A percentile compares a stretch with the other conserved stretches of the same genome.
phyloP scores from a whole-genome alignment of 345 rosid genomes.

The Hypericum androsaemum region DNA sequence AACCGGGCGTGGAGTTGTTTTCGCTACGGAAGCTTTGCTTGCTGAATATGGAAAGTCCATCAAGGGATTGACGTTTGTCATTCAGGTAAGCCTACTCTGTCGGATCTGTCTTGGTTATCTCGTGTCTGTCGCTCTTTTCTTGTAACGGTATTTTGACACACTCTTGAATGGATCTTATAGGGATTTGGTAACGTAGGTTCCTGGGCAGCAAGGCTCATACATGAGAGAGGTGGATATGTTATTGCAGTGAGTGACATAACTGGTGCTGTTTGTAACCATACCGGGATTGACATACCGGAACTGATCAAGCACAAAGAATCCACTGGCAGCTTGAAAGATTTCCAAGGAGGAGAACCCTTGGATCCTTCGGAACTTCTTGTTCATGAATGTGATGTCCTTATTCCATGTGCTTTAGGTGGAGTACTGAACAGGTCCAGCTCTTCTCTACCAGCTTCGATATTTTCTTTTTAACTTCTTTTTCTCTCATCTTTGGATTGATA shows the following conservation, averaged over 20 bases:
- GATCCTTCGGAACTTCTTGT: conserved; percentile 50
- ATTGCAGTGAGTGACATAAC: conserved; percentile 88
- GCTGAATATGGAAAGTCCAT: conserved; percentile 76
- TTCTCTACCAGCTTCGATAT: conserved; percentile 4
- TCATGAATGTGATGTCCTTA: conserved; percentile 96
- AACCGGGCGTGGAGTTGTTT: conserved; percentile 91
- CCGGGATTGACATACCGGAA: conserved; percentile 61
- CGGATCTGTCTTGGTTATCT: too few species aligned
- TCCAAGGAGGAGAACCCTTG: conserved; percentile 68
- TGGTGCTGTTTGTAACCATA: conserved; percentile 78
- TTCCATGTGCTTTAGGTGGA: conserved; percentile 95
- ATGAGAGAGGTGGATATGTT: conserved; percentile 87
- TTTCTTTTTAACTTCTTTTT: not conserved
- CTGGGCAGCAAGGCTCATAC: conserved; percentile 82
- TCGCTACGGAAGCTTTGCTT: conserved; percentile 84
- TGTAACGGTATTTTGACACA: not conserved
- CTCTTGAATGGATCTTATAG: conserved; percentile 21
- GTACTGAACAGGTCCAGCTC: conserved; percentile 65
- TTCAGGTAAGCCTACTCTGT: conserved; percentile 52
- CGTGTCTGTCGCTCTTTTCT: too few species aligned
- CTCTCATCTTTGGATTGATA: too few species aligned
- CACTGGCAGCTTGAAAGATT: conserved; percentile 50
- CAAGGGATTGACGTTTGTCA: conserved; percentile 65
- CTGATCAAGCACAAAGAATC: conserved; percentile 51
- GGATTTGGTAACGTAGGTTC: conserved; percentile 98